phyloP scores from a whole-genome alignment of 2,329 filamentous ascomycete genomes.

The Colletotrichum filicis region DNA sequence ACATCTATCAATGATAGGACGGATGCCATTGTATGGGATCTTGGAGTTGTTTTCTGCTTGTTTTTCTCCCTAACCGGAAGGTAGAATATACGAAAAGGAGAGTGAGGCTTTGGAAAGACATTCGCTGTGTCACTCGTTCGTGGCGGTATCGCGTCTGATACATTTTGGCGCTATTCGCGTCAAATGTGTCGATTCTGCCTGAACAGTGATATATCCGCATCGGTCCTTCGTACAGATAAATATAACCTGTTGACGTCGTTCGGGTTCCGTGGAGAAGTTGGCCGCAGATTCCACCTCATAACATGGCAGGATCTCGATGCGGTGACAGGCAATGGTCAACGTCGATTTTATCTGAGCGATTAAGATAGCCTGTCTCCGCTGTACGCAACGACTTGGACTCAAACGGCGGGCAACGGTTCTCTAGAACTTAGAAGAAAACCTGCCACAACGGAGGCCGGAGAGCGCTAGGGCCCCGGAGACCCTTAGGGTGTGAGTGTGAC shows the following conservation, averaged over 20 bases:
- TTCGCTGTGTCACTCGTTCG: background rate
- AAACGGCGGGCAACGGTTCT: background rate
- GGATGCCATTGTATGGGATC: background rate
- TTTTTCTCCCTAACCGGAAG: background rate
- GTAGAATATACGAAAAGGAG: background rate
- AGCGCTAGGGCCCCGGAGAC: slow-evolving; percentile 1
- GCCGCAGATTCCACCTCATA: background rate
- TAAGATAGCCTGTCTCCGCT: slow-evolving; percentile 12
- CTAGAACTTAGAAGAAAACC: background rate
- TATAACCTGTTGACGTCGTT: background rate
- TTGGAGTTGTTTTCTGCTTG: background rate
- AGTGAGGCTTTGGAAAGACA: background rate
- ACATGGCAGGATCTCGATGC: slow-evolving; percentile 29
- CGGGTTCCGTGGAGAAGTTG: slow-evolving; percentile 4
- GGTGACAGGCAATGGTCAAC: slow-evolving; percentile 8
- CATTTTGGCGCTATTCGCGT: too few relatives aligned
- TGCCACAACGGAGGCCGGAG: background rate
- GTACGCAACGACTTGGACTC: slow-evolving; percentile 11
- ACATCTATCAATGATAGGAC: background rate
- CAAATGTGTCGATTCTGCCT: background rate
- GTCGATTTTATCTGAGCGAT: slow-evolving; percentile 18
- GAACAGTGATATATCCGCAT: background rate
- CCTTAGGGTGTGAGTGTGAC: background rate
- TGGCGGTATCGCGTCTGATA: too few relatives aligned
- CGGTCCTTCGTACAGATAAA: background rate